Conservation (phyloP, 176 grass and related monocot species). For the Themeda triandra region DNA sequence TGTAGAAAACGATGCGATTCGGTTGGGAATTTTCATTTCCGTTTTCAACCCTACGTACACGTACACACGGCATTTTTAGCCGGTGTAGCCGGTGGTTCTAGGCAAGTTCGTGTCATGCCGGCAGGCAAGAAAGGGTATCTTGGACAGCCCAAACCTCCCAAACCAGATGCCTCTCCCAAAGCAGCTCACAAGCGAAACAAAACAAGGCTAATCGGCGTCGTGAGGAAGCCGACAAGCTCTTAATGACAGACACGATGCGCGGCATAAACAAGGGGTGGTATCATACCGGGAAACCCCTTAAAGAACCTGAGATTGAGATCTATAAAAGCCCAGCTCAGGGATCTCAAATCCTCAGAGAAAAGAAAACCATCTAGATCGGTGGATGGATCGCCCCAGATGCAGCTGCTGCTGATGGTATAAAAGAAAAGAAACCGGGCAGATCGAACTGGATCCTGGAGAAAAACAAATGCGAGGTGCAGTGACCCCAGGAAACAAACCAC, state of each 20-base stretch:
- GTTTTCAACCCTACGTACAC: too few relatives aligned
- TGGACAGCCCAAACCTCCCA: neutral
- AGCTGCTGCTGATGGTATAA: conserved; percentile 5
- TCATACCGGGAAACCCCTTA: conserved; percentile 5
- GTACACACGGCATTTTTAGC: too few relatives aligned
- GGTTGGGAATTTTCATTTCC: too few relatives aligned
- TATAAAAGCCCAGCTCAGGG: conserved; percentile 1
- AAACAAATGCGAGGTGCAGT: conserved; percentile 33
- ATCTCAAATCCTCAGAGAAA: conserved; percentile 14
- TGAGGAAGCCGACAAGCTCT: conserved; percentile 16
- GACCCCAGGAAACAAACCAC: conserved; percentile 35
- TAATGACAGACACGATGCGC: conserved; percentile 16
- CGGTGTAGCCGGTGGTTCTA: neutral
- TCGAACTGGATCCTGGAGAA: conserved; percentile 7
- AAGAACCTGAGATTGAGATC: conserved; percentile 35
- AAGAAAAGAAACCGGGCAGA: neutral
- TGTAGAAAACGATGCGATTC: too few relatives aligned
- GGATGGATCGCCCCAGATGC: conserved; percentile 5
- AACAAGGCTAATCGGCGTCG: conserved; percentile 2
- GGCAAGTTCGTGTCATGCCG: neutral
- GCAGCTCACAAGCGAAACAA: conserved; percentile 21
- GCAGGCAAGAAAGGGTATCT: neutral
- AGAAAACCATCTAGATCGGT: neutral
- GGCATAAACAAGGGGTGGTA: conserved; percentile 7
- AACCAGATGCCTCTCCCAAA: neutral